These are phyloP conservation scores for Limnanthes douglasii DNA, from an alignment of 345 rosid genomes.

Conservation along the genomic window DNA sequence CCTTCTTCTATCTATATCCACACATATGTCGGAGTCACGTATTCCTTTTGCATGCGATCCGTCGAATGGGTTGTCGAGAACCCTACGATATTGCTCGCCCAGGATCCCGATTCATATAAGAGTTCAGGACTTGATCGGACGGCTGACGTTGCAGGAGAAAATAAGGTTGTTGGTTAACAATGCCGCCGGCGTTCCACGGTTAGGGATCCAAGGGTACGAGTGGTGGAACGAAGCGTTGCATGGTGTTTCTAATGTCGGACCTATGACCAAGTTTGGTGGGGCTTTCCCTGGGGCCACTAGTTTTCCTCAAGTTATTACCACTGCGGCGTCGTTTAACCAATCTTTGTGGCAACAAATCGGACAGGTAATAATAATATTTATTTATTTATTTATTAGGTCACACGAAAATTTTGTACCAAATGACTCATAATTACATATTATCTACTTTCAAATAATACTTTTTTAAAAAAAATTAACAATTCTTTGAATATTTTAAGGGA, in stretches of 20 bases:
- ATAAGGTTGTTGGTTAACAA: slow-evolving; percentile 60
- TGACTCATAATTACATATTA: too few relatives aligned
- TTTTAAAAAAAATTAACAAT: too few relatives aligned
- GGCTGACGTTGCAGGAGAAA: slow-evolving; percentile 78
- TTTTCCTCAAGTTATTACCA: slow-evolving; percentile 89
- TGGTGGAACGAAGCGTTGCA: slow-evolving; percentile 99
- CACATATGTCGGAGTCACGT: slow-evolving; percentile 15
- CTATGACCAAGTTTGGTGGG: slow-evolving; percentile 57
- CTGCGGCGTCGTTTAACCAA: slow-evolving; percentile 85
- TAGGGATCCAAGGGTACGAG: slow-evolving; percentile 76
- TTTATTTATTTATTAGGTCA: too few relatives aligned
- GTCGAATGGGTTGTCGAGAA: slow-evolving; percentile 27
- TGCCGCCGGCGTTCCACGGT: slow-evolving; percentile 63
- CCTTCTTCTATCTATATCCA: too few relatives aligned
- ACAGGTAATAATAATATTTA: slow-evolving; percentile 29
- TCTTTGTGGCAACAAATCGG: slow-evolving; percentile 83
- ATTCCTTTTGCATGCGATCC: slow-evolving; percentile 60
- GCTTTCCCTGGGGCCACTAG: slow-evolving; percentile 69
- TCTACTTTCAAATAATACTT: too few relatives aligned
- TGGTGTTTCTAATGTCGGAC: slow-evolving; percentile 74
- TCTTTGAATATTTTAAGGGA: too few relatives aligned
- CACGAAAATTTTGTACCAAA: too few relatives aligned
- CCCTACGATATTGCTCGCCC: slow-evolving; percentile 35
- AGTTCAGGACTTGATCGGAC: slow-evolving; percentile 57
- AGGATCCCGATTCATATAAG: slow-evolving; percentile 44